phyloP scores from a whole-genome alignment of 2,329 filamentous ascomycete species.

The Septoria petroselini region DNA sequence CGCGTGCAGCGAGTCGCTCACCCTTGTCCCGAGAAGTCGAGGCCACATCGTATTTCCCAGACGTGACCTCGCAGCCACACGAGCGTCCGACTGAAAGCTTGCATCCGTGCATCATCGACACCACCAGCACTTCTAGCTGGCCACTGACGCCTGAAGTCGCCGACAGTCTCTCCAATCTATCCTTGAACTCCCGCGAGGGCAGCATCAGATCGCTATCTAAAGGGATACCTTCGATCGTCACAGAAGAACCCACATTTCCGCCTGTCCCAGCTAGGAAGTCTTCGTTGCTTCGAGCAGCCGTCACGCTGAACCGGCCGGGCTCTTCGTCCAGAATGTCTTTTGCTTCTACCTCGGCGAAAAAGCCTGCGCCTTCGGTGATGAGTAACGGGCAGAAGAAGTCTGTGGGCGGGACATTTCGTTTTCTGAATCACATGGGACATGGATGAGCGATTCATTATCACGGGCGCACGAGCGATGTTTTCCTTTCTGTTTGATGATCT shows the following conservation, averaged over 20 bases:
- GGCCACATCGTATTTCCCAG: background rate
- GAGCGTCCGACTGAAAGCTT: background rate
- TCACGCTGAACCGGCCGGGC: background rate
- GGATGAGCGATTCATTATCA: background rate
- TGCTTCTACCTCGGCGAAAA: background rate
- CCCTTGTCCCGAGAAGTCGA: conserved; percentile 2
- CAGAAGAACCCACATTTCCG: background rate
- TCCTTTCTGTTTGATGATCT: background rate
- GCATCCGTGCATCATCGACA: conserved; percentile 1
- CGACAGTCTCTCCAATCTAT: conserved; percentile 4
- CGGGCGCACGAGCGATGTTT: background rate
- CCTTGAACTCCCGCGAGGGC: background rate
- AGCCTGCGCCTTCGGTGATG: conserved; percentile 1
- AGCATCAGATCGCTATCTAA: conserved; percentile 3
- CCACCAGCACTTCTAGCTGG: conserved; percentile 1
- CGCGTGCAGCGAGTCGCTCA: conserved; percentile 1
- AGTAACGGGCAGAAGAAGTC: conserved; percentile 1
- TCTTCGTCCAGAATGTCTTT: conserved; percentile 1
- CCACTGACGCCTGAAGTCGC: conserved; percentile 3
- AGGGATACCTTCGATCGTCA: background rate
- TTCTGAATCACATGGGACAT: background rate
- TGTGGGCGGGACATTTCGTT: background rate
- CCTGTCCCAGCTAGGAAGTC: conserved; percentile 5
- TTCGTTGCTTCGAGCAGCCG: conserved; percentile 3
- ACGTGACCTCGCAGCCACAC: background rate